These are phyloP conservation scores for Neobulgaria alba DNA, from an alignment of 2,329 filamentous ascomycete genomes.

Conservation along the genomic window DNA sequence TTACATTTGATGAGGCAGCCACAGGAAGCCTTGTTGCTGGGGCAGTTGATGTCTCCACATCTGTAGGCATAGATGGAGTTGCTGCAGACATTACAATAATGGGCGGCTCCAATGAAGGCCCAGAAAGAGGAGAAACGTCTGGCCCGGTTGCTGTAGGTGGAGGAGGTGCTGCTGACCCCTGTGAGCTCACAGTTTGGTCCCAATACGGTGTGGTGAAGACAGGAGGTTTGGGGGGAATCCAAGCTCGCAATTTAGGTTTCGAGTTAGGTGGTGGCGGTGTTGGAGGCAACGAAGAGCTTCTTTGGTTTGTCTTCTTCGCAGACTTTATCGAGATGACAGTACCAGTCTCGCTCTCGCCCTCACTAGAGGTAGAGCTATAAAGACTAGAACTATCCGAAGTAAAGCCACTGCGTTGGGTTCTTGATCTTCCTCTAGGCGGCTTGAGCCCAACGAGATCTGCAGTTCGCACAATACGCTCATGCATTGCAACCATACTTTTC, in stretches of 20 bases:
- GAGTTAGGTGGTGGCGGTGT: not conserved
- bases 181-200: no score
- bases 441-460: conserved; percentile 14
- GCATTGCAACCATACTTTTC: conserved; percentile 15
- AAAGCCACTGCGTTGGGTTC: not conserved
- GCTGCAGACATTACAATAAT: not conserved
- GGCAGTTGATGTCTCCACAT: not conserved
- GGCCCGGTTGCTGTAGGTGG: not conserved
- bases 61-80: not conserved
- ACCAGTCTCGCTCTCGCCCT: conserved; percentile 6
- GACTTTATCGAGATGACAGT: conserved; percentile 4
- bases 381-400: conserved; percentile 3
- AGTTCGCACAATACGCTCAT: conserved; percentile 18
- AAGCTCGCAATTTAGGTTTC: not conserved
- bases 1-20: no score
- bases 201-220: no score
- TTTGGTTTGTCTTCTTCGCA: not conserved
- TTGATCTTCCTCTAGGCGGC: conserved; percentile 2
- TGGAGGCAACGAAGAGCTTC: not conserved
- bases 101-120: no score
- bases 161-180: no score
- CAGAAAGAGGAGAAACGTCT: not conserved
- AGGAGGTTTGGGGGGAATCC: not conserved
- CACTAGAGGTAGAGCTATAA: conserved; percentile 3
- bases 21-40: no score